Evolutionary conservation across 257 asterid species (phyloP), one percentile per base, ranked within the genome.

Genomic region (Capsicum rhomboideum): DNA sequence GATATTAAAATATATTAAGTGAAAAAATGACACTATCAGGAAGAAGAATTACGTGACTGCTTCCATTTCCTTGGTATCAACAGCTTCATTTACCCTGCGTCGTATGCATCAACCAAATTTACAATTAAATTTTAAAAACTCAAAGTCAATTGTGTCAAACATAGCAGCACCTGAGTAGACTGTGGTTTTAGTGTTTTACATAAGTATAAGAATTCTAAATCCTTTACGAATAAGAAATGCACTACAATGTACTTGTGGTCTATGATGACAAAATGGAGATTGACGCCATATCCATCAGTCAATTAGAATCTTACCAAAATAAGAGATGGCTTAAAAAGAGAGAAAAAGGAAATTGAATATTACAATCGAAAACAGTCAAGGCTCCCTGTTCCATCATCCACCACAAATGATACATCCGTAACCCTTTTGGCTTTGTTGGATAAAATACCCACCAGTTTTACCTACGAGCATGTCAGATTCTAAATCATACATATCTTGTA

Each of bases 361-460:
- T 83, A 94, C 99, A 97, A 96, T 92, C 95, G 85, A 46, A 69
- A 88, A 87, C 97, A 96, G 78, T 88, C 90, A 50, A 94, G 84
- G 56, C 97, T 91, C 21, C 99, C 98, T 55, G 98, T 93, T 80
- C 98, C 98, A 90, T 96, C 99, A 88, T 96, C 98, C 68, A 96
- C 87, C 74, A 87, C 86, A 67, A 96, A 94, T 21, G 94, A 83
- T 86, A 94, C 87, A 78, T 92, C 98, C 80, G 97, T 92, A 68
- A 90, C 85, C 85, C 90, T 88, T 66, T 90, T 97, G n/a, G 86
- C 42, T 89, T 91, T 96, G 75, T 90, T 91, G 58, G 17, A 69
- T 79, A 93, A 10, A 85, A 91, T 84, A 14, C 99, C 99, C 88
- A 94, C 90, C 90, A 96, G 71, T 85, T 90, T 92, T 80, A 96